Conservation (phyloP, 352 stramenopile species). For the Phytophthora hybrid region DNA sequence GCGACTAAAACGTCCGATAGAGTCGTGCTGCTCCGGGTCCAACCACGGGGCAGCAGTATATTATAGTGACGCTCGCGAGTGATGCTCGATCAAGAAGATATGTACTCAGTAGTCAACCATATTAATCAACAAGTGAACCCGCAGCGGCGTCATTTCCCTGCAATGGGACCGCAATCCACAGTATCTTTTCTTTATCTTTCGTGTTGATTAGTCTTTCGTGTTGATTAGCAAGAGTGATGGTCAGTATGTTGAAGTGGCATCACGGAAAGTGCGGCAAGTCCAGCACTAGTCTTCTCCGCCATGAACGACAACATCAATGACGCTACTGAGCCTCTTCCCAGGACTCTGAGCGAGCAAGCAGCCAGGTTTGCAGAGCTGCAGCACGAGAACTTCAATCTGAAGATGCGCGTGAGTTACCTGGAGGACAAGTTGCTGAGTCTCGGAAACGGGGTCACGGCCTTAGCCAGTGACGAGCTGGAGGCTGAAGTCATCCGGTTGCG, state of each 20-base stretch:
- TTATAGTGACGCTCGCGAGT: constrained; percentile 25
- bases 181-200: too few species aligned
- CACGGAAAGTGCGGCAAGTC: background rate
- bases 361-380: constrained; percentile 20
- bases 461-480: constrained; percentile 7
- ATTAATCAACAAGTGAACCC: constrained; percentile 25
- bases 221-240: constrained; percentile 6
- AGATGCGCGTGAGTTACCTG: constrained; percentile 46
- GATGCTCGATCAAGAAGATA: constrained; percentile 16
- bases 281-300: background rate
- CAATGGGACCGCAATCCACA: too few species aligned
- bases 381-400: constrained; percentile 42
- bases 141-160: background rate
- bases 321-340: background rate
- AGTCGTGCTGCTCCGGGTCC: constrained; percentile 11
- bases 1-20: constrained; percentile 25
- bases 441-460: constrained; percentile 1
- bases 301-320: background rate
- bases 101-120: constrained; percentile 32
- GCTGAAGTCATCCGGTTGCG: constrained; percentile 12
- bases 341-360: constrained; percentile 15
- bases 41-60: constrained; percentile 13
- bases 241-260: background rate
- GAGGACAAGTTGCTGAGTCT: constrained; percentile 31
- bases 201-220: too few species aligned